phyloP scores from a whole-genome alignment of 2,329 filamentous ascomycete species.

The Pestalotiopsis sp. region DNA sequence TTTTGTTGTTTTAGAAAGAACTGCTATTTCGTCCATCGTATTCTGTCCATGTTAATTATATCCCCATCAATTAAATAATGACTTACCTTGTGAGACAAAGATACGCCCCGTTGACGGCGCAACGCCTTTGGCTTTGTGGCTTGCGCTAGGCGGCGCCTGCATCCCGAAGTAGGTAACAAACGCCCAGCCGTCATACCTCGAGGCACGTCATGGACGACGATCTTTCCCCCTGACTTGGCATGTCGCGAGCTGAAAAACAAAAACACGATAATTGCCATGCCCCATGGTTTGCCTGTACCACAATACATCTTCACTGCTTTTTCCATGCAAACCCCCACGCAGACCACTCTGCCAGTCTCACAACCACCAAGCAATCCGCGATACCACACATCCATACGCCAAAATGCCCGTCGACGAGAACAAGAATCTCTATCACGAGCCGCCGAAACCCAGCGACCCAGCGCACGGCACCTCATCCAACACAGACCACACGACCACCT shows the following conservation, averaged over 20 bases:
- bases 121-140: conserved; percentile 1
- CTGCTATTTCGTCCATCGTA: no score
- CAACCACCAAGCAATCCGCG: neutral
- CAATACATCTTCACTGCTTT: no score
- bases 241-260: neutral
- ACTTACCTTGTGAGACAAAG: no score
- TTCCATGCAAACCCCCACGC: no score
- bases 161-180: neutral
- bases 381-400: neutral
- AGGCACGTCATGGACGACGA: neutral
- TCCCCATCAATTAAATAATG: no score
- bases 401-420: conserved; percentile 6
- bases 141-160: neutral
- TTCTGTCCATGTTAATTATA: neutral
- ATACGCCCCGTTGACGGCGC: neutral
- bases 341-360: neutral
- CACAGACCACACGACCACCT: neutral
- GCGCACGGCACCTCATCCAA: neutral
- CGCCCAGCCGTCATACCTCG: neutral
- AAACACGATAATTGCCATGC: no score
- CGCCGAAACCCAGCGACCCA: conserved; percentile 6
- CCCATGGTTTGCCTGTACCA: no score
- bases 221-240: neutral
- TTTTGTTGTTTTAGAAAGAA: no score
- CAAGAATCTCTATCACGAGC: conserved; percentile 1